Percentiles rank a stretch among this genome's conserved stretches.
Evolutionary conservation across 2,329 filamentous ascomycete species (phyloP).

Genomic region (Sarocladium oryzae): DNA sequence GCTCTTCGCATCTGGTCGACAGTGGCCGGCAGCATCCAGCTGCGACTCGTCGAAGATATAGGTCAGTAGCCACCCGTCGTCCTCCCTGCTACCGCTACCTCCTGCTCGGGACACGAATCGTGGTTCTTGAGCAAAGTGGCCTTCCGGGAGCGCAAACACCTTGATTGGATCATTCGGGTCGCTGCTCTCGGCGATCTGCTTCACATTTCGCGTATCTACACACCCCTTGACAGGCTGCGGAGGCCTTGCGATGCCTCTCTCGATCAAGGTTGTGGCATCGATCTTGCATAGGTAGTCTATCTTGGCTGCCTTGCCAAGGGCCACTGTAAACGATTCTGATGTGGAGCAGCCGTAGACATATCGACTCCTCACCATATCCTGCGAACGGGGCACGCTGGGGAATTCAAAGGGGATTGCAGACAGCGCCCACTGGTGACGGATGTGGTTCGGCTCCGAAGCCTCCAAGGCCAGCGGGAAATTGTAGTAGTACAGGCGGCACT

Average conservation of each 20-base stretch:
- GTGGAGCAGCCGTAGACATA: constrained; percentile 66
- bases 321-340: constrained; percentile 48
- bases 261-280: constrained; percentile 47
- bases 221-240: constrained; percentile 50
- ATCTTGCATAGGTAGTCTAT: constrained; percentile 61
- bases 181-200: constrained; percentile 40
- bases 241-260: constrained; percentile 37
- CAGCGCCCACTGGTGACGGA: constrained; percentile 58
- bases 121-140: constrained; percentile 61
- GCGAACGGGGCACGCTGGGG: constrained; percentile 48
- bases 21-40: constrained; percentile 43
- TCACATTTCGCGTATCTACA: constrained; percentile 50
- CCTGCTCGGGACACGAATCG: constrained; percentile 49
- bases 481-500: constrained; percentile 66
- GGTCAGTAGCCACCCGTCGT: constrained; percentile 61
- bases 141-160: constrained; percentile 53
- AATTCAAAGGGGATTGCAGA: constrained; percentile 63
- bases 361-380: constrained; percentile 49
- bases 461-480: constrained; percentile 41
- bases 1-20: constrained; percentile 37
- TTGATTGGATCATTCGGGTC: constrained; percentile 49
- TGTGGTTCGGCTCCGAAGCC: constrained; percentile 22
- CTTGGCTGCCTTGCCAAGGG: constrained; percentile 58
- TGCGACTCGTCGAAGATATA: constrained; percentile 67
- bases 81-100: constrained; percentile 35